Conservation (phyloP, 2,329 filamentous ascomycete species). For the Exophiala phaeomuriformis region DNA sequence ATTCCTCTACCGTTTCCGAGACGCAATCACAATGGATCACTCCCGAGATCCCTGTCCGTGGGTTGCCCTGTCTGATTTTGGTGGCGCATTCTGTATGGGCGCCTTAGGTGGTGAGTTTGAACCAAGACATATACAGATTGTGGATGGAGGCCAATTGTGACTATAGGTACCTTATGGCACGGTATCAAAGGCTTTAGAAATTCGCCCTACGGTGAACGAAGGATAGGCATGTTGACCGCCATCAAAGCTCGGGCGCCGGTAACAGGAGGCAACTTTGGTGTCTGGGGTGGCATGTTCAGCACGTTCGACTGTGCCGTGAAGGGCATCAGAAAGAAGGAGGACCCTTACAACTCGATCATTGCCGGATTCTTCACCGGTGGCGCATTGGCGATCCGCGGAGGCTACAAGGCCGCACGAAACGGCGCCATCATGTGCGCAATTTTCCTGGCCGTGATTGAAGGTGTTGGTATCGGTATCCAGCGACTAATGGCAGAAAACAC, state of each 20-base stretch:
- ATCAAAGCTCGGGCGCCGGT: constrained; percentile 97
- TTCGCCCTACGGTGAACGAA: constrained; percentile 83
- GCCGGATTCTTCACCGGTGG: constrained; percentile 96
- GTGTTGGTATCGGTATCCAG: constrained; percentile 91
- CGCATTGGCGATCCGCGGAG: constrained; percentile 82
- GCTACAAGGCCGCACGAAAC: constrained; percentile 84
- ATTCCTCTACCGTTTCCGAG: neutral
- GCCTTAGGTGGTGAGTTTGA: constrained; percentile 32
- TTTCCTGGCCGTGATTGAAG: constrained; percentile 90
- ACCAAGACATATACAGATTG: neutral
- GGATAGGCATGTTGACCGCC: constrained; percentile 91
- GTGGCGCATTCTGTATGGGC: constrained; percentile 93
- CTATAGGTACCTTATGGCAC: constrained; percentile 85
- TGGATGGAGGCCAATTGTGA: constrained; percentile 45
- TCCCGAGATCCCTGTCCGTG: constrained; percentile 93
- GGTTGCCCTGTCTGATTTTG: constrained; percentile 95
- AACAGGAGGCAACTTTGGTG: constrained; percentile 93
- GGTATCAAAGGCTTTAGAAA: constrained; percentile 92
- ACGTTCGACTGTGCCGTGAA: constrained; percentile 97
- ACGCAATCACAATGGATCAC: constrained; percentile 66
- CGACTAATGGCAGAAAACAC: constrained; percentile 89
- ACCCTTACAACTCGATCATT: constrained; percentile 96
- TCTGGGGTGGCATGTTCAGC: constrained; percentile 93
- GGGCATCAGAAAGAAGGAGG: constrained; percentile 90
- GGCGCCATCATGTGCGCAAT: constrained; percentile 94